Evolutionary conservation across 2,329 filamentous ascomycete genomes (phyloP).

Genomic region (Pseudogymnoascus sp.): DNA sequence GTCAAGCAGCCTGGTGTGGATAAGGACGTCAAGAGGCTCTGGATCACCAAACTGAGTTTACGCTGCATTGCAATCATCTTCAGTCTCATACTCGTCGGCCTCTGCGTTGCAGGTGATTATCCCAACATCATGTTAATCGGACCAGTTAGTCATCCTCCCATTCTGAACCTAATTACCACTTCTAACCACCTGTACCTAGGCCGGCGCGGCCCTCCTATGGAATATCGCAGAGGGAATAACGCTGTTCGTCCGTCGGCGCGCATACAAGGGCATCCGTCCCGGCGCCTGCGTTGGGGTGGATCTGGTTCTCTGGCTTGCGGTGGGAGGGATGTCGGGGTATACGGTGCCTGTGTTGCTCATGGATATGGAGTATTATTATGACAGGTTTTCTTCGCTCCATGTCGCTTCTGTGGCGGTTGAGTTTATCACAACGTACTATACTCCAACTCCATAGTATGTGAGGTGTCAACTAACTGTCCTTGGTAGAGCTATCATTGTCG

Average conservation of each 20-base stretch:
- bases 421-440: background rate
- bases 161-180: too few relatives aligned
- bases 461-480: background rate
- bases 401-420: background rate
- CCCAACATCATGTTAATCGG: too few relatives aligned
- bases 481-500: background rate
- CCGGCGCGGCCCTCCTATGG: background rate
- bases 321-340: background rate
- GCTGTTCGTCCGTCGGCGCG: background rate
- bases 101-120: too few relatives aligned
- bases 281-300: background rate
- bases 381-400: background rate
- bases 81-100: background rate
- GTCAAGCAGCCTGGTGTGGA: too few relatives aligned
- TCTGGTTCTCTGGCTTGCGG: background rate
- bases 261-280: background rate
- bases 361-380: too few relatives aligned
- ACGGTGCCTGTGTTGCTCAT: too few relatives aligned
- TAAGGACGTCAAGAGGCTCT: background rate
- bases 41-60: background rate
- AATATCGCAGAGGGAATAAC: background rate
- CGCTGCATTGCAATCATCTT: background rate
- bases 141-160: background rate
- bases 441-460: background rate
- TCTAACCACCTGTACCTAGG: background rate